phyloP scores from a whole-genome alignment of 164 flowering plant genomes.

The Taxillus chinensis region DNA sequence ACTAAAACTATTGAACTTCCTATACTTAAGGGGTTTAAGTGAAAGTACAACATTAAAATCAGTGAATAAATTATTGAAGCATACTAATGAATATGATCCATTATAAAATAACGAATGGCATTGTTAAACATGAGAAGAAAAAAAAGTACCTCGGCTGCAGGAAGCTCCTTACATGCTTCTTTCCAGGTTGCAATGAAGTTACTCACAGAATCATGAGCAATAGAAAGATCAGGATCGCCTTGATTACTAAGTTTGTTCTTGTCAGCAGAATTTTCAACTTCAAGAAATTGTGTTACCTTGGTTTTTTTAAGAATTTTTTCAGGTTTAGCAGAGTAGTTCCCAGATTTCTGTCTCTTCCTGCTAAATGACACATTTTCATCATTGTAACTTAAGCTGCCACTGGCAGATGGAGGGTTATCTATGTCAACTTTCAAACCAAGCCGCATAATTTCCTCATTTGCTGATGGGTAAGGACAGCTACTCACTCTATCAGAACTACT shows the following conservation, averaged over 20 bases:
- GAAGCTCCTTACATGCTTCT: constrained; percentile 49
- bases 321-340: constrained; percentile 9
- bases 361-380: constrained; percentile 9
- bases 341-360: constrained; percentile 44
- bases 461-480: constrained; percentile 91
- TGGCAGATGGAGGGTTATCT: constrained; percentile 13
- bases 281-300: background rate
- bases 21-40: no score
- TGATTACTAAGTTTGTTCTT: constrained; percentile 1
- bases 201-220: constrained; percentile 23
- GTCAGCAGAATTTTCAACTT: constrained; percentile 3
- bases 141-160: constrained; percentile 37
- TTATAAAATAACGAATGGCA: no score
- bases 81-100: no score
- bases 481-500: constrained; percentile 35
- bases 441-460: constrained; percentile 60
- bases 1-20: no score
- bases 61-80: no score
- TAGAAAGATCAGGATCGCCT: constrained; percentile 13
- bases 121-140: no score
- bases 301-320: constrained; percentile 21
- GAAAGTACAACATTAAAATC: no score
- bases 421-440: constrained; percentile 51
- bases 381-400: constrained; percentile 17
- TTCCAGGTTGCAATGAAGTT: constrained; percentile 73